Evolutionary conservation across 1,284 basidiomycete genomes (phyloP), one percentile per base, ranked within the genome.

Genomic region (Ceratobasidium sp.): DNA sequence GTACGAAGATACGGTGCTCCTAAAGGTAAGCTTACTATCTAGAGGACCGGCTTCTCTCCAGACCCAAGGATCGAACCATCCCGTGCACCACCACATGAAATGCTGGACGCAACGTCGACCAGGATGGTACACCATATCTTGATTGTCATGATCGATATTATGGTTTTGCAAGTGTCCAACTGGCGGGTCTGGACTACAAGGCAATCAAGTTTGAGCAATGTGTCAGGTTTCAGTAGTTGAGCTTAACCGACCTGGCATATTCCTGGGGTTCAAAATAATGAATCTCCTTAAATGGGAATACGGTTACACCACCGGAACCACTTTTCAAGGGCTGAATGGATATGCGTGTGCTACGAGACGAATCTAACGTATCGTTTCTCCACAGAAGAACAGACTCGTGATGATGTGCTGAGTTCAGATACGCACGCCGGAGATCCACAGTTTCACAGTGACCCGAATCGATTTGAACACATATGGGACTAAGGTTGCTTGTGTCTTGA

Each of bases 41-140:
- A 24, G 1, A 22, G 44, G 44, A 9, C 62, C 62, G 31, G 41
- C 62, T 44, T 64, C 62, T 33, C 62, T 36, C 62, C 62, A 64
- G 27, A 31, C 22, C 62, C 62, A 64, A 50, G 62, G 62, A 27
- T 64, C 62, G 24, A 48, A 64, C 62, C 62, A 64, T 1, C 48
- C 31, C 1, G 62, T 64, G 29, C 62, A 64, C 45, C 62, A 48
- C 62, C 62, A 50, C 11, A 17, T 8, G 29, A 64, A 64, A 19
- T 50, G n/a, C n/a, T n/a, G n/a, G n/a, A n/a, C n/a, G n/a, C n/a
- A 64, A 22, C 62, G 62, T 3, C 45, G 41, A n/a, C 62, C 62
- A 48, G 62, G 62, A 24, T 64, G 62, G 24, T 64, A 64, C 1
- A 50, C 62, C 11, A 64, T 50, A 24, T 14, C 62, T 19, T 17